These are phyloP conservation scores for Oidiodendron maius DNA, from an alignment of 495 filamentous ascomycete species.

Conservation along the genomic window DNA sequence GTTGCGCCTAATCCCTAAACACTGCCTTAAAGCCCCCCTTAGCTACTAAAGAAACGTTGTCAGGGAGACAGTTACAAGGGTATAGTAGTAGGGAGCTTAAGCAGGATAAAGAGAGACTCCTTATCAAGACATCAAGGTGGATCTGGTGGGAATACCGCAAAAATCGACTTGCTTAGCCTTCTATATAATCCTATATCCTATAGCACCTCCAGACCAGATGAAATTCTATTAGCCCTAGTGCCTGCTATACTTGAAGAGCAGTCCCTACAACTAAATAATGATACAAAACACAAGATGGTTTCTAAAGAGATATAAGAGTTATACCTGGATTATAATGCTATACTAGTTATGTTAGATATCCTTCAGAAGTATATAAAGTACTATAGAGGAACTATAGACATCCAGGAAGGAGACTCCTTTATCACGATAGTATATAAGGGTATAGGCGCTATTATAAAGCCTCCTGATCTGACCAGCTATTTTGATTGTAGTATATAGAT, in stretches of 20 bases:
- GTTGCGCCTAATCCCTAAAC: not conserved
- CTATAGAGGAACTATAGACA: conserved; percentile 9
- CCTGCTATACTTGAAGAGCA: not conserved
- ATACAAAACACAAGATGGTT: conserved; percentile 11
- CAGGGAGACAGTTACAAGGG: not conserved
- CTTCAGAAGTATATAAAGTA: conserved; percentile 9
- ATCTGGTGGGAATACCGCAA: conserved; percentile 3
- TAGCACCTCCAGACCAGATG: not conserved
- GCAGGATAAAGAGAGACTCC: conserved; percentile 1
- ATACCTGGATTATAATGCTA: conserved; percentile 11
- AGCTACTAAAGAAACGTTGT: not conserved
- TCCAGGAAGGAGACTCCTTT: conserved; percentile 13
- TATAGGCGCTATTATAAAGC: conserved; percentile 9
- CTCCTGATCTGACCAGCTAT: conserved; percentile 7
- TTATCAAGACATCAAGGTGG: not conserved
- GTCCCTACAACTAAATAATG: conserved; percentile 7
- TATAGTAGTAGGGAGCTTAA: not conserved
- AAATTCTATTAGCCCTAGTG: not conserved
- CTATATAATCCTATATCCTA: not conserved
- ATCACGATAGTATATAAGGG: conserved; percentile 11
- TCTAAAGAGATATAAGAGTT: conserved; percentile 15
- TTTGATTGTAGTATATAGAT: conserved; percentile 5
- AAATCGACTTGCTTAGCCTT: conserved; percentile 1
- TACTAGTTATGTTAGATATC: conserved; percentile 10
- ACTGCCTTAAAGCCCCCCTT: not conserved